Percentiles rank a stretch among this genome's conserved stretches.
Evolutionary conservation across 192 early-diverging fungal genomes (phyloP).

Genomic region (Coemansia sp.): DNA sequence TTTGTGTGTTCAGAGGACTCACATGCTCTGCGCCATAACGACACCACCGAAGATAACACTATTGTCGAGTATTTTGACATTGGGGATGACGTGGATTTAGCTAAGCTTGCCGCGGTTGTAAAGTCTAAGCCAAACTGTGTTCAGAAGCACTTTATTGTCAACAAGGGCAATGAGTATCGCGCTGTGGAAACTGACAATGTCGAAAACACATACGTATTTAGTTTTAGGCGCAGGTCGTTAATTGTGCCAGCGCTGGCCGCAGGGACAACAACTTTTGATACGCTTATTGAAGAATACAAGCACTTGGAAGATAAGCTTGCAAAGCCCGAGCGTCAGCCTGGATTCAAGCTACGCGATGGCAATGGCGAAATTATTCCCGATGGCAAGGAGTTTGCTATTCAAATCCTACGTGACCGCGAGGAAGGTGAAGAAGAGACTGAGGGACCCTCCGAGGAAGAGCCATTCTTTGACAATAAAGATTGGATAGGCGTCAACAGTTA

Average conservation of each 20-base stretch:
- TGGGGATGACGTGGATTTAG: constrained; percentile 5
- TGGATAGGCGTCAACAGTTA: neutral
- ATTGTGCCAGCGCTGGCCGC: neutral
- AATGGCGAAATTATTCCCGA: constrained; percentile 1
- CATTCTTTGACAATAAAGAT: neutral
- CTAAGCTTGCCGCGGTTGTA: constrained; percentile 1
- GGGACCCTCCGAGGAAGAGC: neutral
- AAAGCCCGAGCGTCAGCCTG: constrained; percentile 1
- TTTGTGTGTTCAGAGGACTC: constrained; percentile 2
- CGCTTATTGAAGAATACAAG: neutral
- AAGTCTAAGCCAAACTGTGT: constrained; percentile 4
- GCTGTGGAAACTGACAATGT: constrained; percentile 4
- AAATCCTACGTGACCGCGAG: neutral
- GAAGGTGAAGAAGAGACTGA: neutral
- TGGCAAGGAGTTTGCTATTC: neutral
- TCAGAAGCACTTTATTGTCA: constrained; percentile 1
- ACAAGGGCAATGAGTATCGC: neutral
- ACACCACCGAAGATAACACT: neutral
- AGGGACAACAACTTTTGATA: neutral
- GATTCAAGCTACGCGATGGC: constrained; percentile 4
- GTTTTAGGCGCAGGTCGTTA: neutral
- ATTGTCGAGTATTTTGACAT: constrained; percentile 7
- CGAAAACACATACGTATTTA: constrained; percentile 1
- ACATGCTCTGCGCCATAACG: neutral
- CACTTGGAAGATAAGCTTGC: neutral